Evolutionary conservation across 1,284 basidiomycete genomes (phyloP).

Genomic region (Irpex sp.): DNA sequence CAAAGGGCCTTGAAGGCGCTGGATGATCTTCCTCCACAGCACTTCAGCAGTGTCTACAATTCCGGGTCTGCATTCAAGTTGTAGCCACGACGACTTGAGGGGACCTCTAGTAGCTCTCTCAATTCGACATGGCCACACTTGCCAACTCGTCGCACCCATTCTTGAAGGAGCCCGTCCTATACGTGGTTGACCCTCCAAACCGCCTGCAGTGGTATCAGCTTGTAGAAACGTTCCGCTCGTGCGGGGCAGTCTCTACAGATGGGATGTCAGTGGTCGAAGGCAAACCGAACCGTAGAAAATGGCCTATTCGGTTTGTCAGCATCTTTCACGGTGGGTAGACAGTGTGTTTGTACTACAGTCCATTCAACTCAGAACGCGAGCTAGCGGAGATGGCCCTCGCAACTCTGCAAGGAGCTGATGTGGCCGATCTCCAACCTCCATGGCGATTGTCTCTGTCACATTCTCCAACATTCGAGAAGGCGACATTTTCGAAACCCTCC

Average conservation of each 20-base stretch:
- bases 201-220: slow-evolving; percentile 5
- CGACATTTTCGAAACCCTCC: too few species aligned
- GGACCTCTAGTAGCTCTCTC: background rate
- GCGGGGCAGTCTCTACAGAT: background rate
- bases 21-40: background rate
- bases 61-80: background rate
- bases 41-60: background rate
- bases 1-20: too few species aligned
- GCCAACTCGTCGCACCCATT: slow-evolving; percentile 1
- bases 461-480: too few species aligned
- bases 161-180: background rate
- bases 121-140: background rate
- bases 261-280: background rate
- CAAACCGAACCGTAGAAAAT: background rate
- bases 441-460: too few species aligned
- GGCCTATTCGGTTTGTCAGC: too few species aligned
- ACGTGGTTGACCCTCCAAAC: slow-evolving; percentile 3
- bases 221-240: background rate
- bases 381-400: too few species aligned
- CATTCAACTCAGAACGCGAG: too few species aligned
- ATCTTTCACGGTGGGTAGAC: too few species aligned
- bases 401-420: too few species aligned
- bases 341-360: too few species aligned
- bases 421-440: too few species aligned
- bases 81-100: background rate